Conservation (phyloP, 306 rosid genomes). For the Lathyrus oleraceus region DNA sequence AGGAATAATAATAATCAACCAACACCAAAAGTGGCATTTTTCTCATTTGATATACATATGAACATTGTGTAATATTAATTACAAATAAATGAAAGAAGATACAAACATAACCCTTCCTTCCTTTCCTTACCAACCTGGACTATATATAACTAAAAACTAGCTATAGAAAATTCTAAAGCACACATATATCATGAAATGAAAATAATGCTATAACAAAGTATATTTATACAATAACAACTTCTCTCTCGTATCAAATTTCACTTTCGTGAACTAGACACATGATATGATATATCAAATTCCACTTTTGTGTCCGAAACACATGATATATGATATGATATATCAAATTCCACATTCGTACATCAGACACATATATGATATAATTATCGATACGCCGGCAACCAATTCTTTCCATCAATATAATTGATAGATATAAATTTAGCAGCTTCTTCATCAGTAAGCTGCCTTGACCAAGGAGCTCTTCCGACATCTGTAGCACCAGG, state of each 20-base stretch:
- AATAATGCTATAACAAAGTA: background rate
- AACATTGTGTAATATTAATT: background rate
- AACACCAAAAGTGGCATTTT: background rate
- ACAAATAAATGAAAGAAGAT: background rate
- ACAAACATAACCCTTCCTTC: background rate
- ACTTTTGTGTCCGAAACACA: background rate
- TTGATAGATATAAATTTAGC: slow-evolving; percentile 47
- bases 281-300: background rate
- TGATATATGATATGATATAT: background rate
- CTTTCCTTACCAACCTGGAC: background rate
- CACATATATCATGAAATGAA: background rate
- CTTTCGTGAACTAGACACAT: background rate
- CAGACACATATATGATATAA: background rate
- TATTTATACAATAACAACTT: background rate
- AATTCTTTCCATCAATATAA: slow-evolving; percentile 63
- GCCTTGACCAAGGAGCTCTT: slow-evolving; percentile 64
- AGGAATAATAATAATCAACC: background rate
- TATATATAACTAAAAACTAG: background rate
- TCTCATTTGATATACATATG: background rate
- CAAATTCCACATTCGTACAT: background rate
- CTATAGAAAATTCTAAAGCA: background rate
- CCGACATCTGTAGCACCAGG: slow-evolving; percentile 49
- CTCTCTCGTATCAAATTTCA: background rate
- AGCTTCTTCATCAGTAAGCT: slow-evolving; percentile 52
- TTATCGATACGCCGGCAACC: slow-evolving; percentile 74